A percentile compares a stretch with the other conserved stretches of the same genome.
phyloP scores from a whole-genome alignment of 805 yeast genomes.

The Starmerella apicola region DNA sequence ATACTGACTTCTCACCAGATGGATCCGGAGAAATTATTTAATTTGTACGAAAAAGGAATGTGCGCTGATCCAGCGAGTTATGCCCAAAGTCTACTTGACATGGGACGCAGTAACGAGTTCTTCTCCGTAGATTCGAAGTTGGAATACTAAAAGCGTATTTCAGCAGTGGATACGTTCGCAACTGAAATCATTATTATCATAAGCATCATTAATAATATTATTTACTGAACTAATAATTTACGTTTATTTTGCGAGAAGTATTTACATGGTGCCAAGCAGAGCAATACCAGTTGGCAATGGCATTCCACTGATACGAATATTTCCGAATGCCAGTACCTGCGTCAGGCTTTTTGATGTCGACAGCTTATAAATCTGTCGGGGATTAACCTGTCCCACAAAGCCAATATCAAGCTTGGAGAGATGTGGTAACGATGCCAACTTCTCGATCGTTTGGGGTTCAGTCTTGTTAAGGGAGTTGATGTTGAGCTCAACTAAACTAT shows the following conservation, averaged over 20 bases:
- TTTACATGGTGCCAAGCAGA: conserved; percentile 23
- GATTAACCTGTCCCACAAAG: conserved; percentile 66
- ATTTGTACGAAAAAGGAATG: neutral
- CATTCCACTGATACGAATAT: conserved; percentile 24
- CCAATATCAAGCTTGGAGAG: conserved; percentile 64
- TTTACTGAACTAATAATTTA: too few species aligned
- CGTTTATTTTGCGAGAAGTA: too few species aligned
- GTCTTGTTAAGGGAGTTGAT: conserved; percentile 61
- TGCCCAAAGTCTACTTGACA: neutral
- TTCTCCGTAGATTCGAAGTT: conserved; percentile 40
- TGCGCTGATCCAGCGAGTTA: conserved; percentile 2
- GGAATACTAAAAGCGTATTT: neutral
- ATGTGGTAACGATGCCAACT: conserved; percentile 36
- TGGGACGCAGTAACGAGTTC: too few species aligned
- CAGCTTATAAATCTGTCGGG: conserved; percentile 46
- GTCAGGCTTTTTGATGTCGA: conserved; percentile 51
- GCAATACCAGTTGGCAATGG: conserved; percentile 22
- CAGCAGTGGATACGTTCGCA: too few species aligned
- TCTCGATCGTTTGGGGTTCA: conserved; percentile 30
- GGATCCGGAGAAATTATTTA: neutral
- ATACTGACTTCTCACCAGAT: too few species aligned
- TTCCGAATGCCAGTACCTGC: conserved; percentile 68
- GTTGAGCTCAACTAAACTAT: conserved; percentile 55
- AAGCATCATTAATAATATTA: too few species aligned
- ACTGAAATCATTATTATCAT: too few species aligned